Percentiles rank a stretch among this genome's conserved stretches.
Evolutionary conservation across 139 green algal genomes (phyloP).

Genomic region (Desmodesmus armatus): DNA sequence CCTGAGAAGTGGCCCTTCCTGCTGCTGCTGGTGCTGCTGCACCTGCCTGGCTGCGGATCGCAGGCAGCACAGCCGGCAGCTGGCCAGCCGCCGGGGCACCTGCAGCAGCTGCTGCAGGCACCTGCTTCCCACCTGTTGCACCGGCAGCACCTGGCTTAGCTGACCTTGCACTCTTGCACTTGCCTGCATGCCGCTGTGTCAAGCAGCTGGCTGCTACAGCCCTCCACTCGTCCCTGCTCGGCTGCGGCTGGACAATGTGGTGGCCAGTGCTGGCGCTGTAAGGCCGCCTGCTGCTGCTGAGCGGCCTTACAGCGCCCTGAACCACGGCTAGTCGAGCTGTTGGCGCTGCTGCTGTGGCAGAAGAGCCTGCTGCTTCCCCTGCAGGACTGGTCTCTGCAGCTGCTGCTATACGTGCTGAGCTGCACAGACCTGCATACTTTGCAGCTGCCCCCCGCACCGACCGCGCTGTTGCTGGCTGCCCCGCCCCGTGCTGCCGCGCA

Average conservation of each 20-base stretch:
- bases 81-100: background rate
- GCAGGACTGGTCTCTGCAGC: background rate
- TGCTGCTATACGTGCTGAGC: background rate
- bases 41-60: background rate
- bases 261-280: background rate
- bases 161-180: background rate
- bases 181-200: background rate
- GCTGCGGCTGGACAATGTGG: constrained; percentile 5
- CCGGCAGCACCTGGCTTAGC: background rate
- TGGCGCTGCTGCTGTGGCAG: background rate
- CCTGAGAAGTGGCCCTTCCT: too few species aligned
- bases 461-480: background rate
- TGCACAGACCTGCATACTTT: background rate
- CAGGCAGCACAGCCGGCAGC: background rate
- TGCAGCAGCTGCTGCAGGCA: background rate
- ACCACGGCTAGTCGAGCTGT: background rate
- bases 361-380: background rate
- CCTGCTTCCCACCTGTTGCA: too few species aligned
- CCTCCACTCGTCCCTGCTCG: constrained; percentile 3
- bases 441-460: background rate
- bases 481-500: background rate
- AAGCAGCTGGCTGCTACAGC: constrained; percentile 14
- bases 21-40: constrained; percentile 3
- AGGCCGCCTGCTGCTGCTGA: background rate
- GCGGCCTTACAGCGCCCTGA: background rate